Evolutionary conservation across 371 early-diverging fungal genomes (phyloP), one percentile per base, ranked within the genome.

Genomic region (Massospora cicadina): DNA sequence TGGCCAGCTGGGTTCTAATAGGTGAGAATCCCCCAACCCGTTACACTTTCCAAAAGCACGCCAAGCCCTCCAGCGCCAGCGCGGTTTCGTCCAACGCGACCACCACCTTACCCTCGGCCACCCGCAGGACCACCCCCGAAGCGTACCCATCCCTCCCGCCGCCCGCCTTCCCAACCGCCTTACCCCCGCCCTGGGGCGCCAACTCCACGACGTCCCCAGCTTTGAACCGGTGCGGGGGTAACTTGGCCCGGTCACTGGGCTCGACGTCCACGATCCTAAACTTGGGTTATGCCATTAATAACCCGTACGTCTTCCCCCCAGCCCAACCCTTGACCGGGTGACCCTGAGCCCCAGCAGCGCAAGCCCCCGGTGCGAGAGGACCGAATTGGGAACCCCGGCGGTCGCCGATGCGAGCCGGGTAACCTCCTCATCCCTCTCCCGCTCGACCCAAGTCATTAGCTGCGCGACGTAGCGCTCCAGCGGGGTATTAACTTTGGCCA

Each of bases 151-250:
- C 0, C 77, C 76, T 43, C 75, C 73, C 27, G 73, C 54, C 70
- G 81, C 75, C 33, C 74, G 72, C 64, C 10, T 12, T 2, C 17
- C n/a, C 55, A 27, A 53, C 17, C 17, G 30, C 23, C 61, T 33
- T 55, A 2, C 30, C n/a, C 17, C 54, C 33, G 30, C 53, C 55
- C 33, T 1, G 61, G 1, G 53, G 55, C 13, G 23, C 33, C 5
- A 54, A 43, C n/a, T 0, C 25, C 7, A 63, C 88, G 65, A 90
- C 84, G 71, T 90, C 89, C 27, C 89, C 89, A 0, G 84, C 75
- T 2, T 81, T 74, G 28, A 90, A 73, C 63, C 78, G 76, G 68
- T 87, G 84, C 0, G 86, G 66, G 0, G 87, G 87, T 21, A 89
- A 76, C 17, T 24, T 29, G 2, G 17, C n/a, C 12, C 3, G 13